These are phyloP conservation scores for Raffaelea arxii DNA, from an alignment of 2,329 filamentous ascomycete genomes.

Conservation along the genomic window DNA sequence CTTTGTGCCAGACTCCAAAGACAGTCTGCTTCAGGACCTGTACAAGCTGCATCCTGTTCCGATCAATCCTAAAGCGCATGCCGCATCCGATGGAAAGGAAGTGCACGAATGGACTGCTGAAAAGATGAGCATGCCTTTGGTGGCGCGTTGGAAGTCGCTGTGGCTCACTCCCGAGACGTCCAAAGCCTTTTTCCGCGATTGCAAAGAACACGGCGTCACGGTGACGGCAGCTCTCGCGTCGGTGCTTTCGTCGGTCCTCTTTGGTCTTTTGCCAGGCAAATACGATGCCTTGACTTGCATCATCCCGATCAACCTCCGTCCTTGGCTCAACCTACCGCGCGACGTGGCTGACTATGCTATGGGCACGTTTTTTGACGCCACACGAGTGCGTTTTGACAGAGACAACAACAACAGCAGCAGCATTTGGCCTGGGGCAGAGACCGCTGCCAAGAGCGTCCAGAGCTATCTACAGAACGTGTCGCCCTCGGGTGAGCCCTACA, in stretches of 20 bases:
- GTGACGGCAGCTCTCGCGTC: neutral
- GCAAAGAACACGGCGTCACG: neutral
- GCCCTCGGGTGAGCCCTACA: conserved; percentile 2
- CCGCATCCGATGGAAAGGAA: too few species aligned
- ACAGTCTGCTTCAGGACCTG: neutral
- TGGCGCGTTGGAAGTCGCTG: neutral
- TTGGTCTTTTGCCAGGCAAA: neutral
- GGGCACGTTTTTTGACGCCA: neutral
- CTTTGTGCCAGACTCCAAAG: neutral
- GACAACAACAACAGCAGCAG: neutral
- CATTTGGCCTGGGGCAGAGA: neutral
- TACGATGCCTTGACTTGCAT: neutral
- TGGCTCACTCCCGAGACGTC: neutral
- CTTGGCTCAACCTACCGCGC: neutral
- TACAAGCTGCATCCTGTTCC: conserved; percentile 2
- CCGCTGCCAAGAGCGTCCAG: neutral
- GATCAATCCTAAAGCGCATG: neutral
- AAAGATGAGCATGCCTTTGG: neutral
- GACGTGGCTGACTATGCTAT: neutral
- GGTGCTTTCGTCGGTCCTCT: neutral
- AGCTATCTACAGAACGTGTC: neutral
- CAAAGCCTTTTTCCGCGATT: neutral
- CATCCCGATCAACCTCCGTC: neutral
- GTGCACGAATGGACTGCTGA: conserved; percentile 1
- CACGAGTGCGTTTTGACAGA: neutral